Conservation (phyloP, 148 eudicot genomes). For the Silene latifolia region DNA sequence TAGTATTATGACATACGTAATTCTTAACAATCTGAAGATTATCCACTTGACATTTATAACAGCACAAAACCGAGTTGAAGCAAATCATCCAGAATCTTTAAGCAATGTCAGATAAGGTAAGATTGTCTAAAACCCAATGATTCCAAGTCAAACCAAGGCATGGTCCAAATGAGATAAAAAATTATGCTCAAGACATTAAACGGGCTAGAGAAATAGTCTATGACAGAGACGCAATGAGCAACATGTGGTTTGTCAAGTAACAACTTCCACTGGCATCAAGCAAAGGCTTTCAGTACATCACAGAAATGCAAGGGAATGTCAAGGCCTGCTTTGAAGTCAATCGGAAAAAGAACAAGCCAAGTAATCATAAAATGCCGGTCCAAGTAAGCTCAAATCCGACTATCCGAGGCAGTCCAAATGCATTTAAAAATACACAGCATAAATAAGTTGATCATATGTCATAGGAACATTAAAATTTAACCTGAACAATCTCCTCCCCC, state of each 20-base stretch:
- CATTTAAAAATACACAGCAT: slow-evolving; percentile 10
- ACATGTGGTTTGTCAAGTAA: neutral
- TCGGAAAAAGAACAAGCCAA: slow-evolving; percentile 6
- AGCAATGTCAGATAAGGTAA: neutral
- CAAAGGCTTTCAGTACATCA: slow-evolving; percentile 1
- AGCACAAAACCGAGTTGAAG: neutral
- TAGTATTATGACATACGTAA: neutral
- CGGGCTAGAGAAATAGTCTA: neutral
- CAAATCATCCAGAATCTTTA: neutral
- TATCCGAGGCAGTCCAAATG: slow-evolving; percentile 22
- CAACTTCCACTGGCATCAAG: neutral
- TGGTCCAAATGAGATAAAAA: neutral
- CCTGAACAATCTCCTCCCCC: slow-evolving; percentile 99
- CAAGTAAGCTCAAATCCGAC: neutral
- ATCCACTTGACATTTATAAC: neutral
- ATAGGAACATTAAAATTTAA: slow-evolving; percentile 29
- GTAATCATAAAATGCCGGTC: slow-evolving; percentile 3
- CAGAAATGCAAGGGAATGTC: neutral
- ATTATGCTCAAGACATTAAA: slow-evolving; percentile 4
- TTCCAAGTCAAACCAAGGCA: slow-evolving; percentile 11
- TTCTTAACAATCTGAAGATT: neutral
- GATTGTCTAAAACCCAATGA: neutral
- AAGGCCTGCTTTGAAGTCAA: slow-evolving; percentile 11
- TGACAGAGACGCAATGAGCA: neutral
- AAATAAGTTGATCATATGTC: slow-evolving; percentile 8